Base-by-base conservation (phyloP, 2,329 filamentous ascomycete species). In the Pestalotiopsis sp. region DNA sequence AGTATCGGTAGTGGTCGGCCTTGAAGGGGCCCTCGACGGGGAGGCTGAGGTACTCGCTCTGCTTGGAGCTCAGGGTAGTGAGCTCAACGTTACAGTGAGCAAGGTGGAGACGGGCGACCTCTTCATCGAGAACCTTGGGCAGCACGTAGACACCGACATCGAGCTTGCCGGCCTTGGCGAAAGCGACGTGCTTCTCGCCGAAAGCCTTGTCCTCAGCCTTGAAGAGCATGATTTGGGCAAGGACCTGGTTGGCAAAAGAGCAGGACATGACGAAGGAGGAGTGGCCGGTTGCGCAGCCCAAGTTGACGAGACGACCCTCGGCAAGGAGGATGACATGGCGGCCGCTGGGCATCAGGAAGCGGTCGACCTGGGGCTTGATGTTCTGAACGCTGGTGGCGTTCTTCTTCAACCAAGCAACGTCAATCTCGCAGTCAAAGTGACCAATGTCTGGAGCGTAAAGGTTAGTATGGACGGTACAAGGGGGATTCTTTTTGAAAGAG, bases 201-300 rank as follows among this genome's bases (percentile, higher is more conserved):
- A 97, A 99, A 69, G 87, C 92, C 81, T 89, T 89, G 82, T 98
- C 95, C 78, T 92, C 88, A 79, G 91, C 92, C 92, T 98, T 98
- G 93, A 85, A 99, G 80, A 99, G 88, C 88, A 97, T 92, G 87
- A 99, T 98, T 89, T 99, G 96, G 76, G 96, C 96, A 82, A 99
- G 93, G 78, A 98, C 96, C 90, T 99, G 96, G 92, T 99, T 99
- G 90, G 95, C 97, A 92, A 99, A 99, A 73, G 95, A 98, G 92
- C 96, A 99, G 78, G 95, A 98, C 96, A 99, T 98, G 88, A 99
- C 96, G 85, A 99, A 99, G 66, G 95, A 98, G 76, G 95, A 97
- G 92, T 99, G 96, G 76, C 96, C 96, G 73, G 96, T 99, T 81
- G 96, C 96, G 85, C 96, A 99, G 84, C 96, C 96, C 77, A 99